Evolutionary conservation across 352 stramenopile genomes (phyloP).

Genomic region (Pilasporangium apinafurcum): DNA sequence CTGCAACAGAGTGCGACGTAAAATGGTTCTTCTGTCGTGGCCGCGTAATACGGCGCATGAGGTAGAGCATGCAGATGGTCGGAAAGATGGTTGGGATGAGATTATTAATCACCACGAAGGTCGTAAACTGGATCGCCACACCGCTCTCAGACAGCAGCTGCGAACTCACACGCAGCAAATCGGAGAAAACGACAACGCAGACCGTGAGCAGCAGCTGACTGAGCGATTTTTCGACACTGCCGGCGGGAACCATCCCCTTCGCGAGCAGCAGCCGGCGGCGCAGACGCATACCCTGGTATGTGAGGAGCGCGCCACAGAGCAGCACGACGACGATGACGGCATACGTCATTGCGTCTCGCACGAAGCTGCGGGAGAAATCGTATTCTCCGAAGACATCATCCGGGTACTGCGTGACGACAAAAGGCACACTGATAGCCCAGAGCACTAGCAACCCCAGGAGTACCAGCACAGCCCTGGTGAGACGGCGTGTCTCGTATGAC

Average conservation of each 20-base stretch:
- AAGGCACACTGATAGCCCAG: slow-evolving; percentile 51
- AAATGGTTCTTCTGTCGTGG: slow-evolving; percentile 2
- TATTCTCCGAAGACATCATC: slow-evolving; percentile 57
- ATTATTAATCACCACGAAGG: slow-evolving; percentile 68
- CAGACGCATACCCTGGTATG: slow-evolving; percentile 69
- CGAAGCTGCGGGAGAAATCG: slow-evolving; percentile 49
- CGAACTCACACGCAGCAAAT: slow-evolving; percentile 62
- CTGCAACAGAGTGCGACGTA: slow-evolving; percentile 37
- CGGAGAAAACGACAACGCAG: slow-evolving; percentile 67
- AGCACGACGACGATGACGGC: slow-evolving; percentile 51
- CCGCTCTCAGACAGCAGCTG: slow-evolving; percentile 46
- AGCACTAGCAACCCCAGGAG: slow-evolving; percentile 51
- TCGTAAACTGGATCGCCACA: slow-evolving; percentile 46
- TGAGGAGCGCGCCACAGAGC: slow-evolving; percentile 57
- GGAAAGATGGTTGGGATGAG: slow-evolving; percentile 80
- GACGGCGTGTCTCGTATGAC: slow-evolving; percentile 39
- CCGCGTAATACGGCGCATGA: slow-evolving; percentile 68
- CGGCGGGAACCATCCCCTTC: slow-evolving; percentile 54
- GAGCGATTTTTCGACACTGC: slow-evolving; percentile 71
- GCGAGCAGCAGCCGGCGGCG: slow-evolving; percentile 65
- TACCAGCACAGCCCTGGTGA: slow-evolving; percentile 42
- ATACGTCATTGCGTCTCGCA: slow-evolving; percentile 53
- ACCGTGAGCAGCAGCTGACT: slow-evolving; percentile 81
- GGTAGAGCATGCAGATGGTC: slow-evolving; percentile 86
- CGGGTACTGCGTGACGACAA: slow-evolving; percentile 42